Evolutionary conservation across 257 asterid genomes (phyloP), one percentile per base, ranked within the genome.

Genomic region (Nicotiana benthamiana): DNA sequence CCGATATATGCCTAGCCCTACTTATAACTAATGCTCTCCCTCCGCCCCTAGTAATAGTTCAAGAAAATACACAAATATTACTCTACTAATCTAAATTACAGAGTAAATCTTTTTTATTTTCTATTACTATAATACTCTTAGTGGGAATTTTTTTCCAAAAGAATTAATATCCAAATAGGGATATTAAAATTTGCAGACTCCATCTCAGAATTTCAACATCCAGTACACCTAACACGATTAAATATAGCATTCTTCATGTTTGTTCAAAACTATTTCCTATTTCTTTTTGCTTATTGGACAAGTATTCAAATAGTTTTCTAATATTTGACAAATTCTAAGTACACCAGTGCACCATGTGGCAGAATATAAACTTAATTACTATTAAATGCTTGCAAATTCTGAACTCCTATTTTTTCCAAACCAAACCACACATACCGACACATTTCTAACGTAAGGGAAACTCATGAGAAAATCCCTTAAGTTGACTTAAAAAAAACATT

Each of bases 291-390:
- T 77, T 32, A 4, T 1, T 53, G 8, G n/a, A 2, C 68, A 30
- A 52, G 28, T 12, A 76, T 27, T 54, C 28, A 56, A 76, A n/a
- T 2, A 11, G 2, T 77, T 76, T 77, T 77, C 80, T 56, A 30
- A 76, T 76, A 56, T 59, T 57, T 57, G 81, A 59, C 72, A 77
- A 59, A 56, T 59, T 77, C 81, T 46, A 77, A 56, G 81, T 59
- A 62, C 43, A 20, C 18, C 36, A 34, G 22, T 28, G n/a, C 74
- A 27, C 54, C 56, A 62, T 62, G 72, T 77, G 81, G 81, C 81
- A 59, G 10, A 17, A 57, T 59, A 77, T 59, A 16, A 20, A 22
- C n/a, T 26, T 72, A 40, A 15, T 5, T 9, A 53, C 53, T 76
- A 53, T 20, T 77, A 59, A 77, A 77, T 77, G 56, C 81, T 62